These are phyloP conservation scores for Ceratocystis variospora DNA, from an alignment of 2,329 filamentous ascomycete species.

Conservation along the genomic window DNA sequence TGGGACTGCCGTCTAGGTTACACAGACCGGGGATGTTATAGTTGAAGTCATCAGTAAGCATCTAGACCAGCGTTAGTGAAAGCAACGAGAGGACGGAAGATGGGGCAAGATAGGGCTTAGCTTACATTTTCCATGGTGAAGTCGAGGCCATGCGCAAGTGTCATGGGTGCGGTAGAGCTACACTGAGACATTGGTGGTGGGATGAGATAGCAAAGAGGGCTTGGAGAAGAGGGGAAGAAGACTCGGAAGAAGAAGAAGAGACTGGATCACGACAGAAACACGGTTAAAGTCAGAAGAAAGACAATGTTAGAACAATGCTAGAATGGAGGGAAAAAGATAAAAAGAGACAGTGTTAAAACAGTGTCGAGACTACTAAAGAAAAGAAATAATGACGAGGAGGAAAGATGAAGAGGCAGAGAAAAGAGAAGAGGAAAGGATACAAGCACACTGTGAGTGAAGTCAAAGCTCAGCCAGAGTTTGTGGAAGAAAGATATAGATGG, in stretches of 20 bases:
- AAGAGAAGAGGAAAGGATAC: not conserved
- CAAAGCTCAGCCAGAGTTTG: not conserved
- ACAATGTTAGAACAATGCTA: not conserved
- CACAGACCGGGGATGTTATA: conserved; percentile 19
- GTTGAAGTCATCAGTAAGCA: conserved; percentile 21
- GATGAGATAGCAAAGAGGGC: not conserved
- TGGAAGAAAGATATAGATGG: not conserved
- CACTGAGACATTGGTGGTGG: conserved; percentile 1
- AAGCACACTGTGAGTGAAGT: not conserved
- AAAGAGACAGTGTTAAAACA: not conserved
- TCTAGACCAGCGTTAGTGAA: not conserved
- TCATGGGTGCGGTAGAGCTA: not conserved
- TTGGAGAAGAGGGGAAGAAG: not conserved
- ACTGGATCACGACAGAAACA: not conserved
- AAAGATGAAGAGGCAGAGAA: not conserved
- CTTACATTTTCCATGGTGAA: not conserved
- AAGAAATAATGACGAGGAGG: not conserved
- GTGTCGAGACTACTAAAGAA: not conserved
- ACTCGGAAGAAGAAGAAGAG: not conserved
- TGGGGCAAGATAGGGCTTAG: not conserved
- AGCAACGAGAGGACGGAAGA: not conserved
- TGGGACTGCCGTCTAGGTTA: conserved; percentile 23
- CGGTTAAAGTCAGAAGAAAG: not conserved
- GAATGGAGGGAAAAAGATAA: not conserved
- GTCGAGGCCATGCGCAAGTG: not conserved